Conservation (phyloP, 257 asterid species). For the Osmanthus fragrans region DNA sequence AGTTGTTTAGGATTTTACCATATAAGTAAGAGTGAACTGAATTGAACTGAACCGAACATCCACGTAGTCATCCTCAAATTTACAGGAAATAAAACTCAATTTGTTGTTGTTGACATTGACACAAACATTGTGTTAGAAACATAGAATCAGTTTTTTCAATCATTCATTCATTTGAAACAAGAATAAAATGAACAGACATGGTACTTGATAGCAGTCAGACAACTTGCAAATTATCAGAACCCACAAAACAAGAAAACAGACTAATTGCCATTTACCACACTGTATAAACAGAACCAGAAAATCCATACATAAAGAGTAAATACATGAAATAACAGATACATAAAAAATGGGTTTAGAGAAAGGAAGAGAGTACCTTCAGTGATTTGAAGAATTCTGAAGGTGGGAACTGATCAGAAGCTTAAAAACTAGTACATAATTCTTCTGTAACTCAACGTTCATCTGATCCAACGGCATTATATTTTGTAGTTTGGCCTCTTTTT, state of each 20-base stretch:
- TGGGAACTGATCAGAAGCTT: constrained; percentile 22
- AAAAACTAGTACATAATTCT: constrained; percentile 27
- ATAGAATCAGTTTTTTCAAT: not conserved
- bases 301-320: not conserved
- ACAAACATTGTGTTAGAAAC: not conserved
- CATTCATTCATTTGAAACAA: not conserved
- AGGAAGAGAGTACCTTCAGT: constrained; percentile 26
- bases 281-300: constrained; percentile 6
- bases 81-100: not conserved
- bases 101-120: not conserved
- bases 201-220: not conserved
- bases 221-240: not conserved
- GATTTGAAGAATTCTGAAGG: constrained; percentile 20
- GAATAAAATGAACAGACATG: not conserved
- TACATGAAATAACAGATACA: not conserved
- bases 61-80: not conserved
- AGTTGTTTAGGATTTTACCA: not conserved
- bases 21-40: not conserved
- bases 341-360: not conserved
- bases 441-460: constrained; percentile 39
- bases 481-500: constrained; percentile 14
- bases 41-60: not conserved
- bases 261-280: constrained; percentile 10
- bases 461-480: constrained; percentile 35
- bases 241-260: constrained; percentile 13